Base-by-base conservation (phyloP, 169 alveolate genomes). In the Plasmodium fragile region DNA sequence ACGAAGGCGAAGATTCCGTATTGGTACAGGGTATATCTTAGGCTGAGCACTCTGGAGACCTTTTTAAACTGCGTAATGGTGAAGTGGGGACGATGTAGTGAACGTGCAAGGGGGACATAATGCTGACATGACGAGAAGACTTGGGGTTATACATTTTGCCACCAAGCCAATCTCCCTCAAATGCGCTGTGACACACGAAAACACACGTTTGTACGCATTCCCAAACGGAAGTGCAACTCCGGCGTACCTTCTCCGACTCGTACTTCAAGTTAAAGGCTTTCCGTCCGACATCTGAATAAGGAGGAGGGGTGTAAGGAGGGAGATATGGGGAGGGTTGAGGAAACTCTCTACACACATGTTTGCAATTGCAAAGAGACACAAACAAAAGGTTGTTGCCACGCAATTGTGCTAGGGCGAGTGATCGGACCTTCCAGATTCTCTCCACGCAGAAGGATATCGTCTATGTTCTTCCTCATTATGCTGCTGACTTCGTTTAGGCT, bases 401-500 rank as follows among this genome's bases (percentile, higher is more conserved):
- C 13, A 5, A 49, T 1, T 49, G 59, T n/a, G 36, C 39, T 65
- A n/a, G 4, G 75, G 8, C 2, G 16, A 65, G 36, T 65, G 4
- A 4, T 4, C 95, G 45, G 65, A 96, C 97, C 97, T 92, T 96
- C 97, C 36, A 96, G 79, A 92, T 95, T 96, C 75, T 96, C 97
- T 6, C 97, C 97, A 8, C 97, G 92, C 70, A 92, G 70, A 30
- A 96, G 72, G 28, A 96, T 96, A 28, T 96, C 97, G 71, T 95
- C 97, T 65, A 96, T 96, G 79, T 96, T 96, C 59, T 93, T 94
- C 69, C 83, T 94, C 97, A 96, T 96, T 28, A 96, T 96, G 65
- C 92, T 83, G 41, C 97, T 96, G 65, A 96, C 97, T 90, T 96
- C 97, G 81, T 84, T 96, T 30, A 96, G 92, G 83, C 97, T 96